phyloP scores from a whole-genome alignment of 2,329 filamentous ascomycete species.

The Neonectria punicea region DNA sequence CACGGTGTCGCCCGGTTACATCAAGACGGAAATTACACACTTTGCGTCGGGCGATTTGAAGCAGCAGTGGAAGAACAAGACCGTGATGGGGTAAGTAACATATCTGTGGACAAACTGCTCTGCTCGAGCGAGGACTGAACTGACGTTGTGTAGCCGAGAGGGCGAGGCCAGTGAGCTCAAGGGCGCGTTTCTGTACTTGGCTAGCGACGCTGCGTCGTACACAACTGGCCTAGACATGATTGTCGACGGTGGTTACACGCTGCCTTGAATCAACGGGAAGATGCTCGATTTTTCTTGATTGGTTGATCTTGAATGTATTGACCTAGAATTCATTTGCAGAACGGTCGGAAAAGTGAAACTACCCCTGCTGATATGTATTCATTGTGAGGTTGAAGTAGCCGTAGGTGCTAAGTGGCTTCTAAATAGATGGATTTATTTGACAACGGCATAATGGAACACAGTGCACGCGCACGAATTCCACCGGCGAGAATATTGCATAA shows the following conservation, averaged over 20 bases:
- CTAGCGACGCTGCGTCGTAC: conserved; percentile 84
- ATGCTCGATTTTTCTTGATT: neutral
- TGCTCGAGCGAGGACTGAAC: neutral
- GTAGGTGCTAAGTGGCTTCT: too few species aligned
- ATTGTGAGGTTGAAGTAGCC: too few species aligned
- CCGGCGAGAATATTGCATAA: neutral
- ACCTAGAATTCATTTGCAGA: neutral
- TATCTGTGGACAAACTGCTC: neutral
- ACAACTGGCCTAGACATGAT: conserved; percentile 80
- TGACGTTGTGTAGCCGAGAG: conserved; percentile 64
- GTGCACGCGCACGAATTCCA: neutral
- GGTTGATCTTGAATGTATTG: neutral
- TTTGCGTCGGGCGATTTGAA: conserved; percentile 75
- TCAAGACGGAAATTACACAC: conserved; percentile 76
- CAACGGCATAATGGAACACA: neutral
- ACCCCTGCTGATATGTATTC: neutral
- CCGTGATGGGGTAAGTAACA: conserved; percentile 73
- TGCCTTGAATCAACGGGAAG: conserved; percentile 51
- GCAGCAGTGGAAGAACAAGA: conserved; percentile 80
- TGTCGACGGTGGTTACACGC: conserved; percentile 79
- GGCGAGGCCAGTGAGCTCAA: conserved; percentile 80
- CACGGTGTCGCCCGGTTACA: conserved; percentile 79
- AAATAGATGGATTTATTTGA: neutral
- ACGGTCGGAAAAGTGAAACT: neutral
- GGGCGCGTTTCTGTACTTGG: conserved; percentile 83